Percentiles rank a stretch among this genome's conserved stretches.
phyloP scores from a whole-genome alignment of 305 asterid genomes.

The Petunia hybrid region DNA sequence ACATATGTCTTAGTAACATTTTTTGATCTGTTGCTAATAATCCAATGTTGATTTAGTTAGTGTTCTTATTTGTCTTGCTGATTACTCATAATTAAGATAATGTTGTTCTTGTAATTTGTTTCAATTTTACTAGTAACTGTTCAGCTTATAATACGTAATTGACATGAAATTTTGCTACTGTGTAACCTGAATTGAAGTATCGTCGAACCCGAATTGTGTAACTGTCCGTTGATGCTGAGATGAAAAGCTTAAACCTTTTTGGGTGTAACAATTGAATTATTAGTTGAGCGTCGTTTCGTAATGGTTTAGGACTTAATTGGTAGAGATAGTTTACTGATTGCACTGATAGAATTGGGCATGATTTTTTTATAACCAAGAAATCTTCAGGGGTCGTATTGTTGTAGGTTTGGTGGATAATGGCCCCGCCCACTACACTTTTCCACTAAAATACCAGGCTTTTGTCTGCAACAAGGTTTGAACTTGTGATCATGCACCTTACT shows the following conservation, averaged over 20 bases:
- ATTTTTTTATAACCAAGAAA: background rate
- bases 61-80: slow-evolving; percentile 2
- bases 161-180: slow-evolving; percentile 1
- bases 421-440: too few relatives aligned
- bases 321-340: background rate
- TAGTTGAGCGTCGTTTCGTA: background rate
- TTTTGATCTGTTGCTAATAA: slow-evolving; percentile 35
- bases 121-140: background rate
- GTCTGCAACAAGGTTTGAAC: too few relatives aligned
- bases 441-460: too few relatives aligned
- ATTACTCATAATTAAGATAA: slow-evolving; percentile 14
- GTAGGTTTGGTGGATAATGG: too few relatives aligned
- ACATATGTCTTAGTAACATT: slow-evolving; percentile 24
- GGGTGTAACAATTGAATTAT: slow-evolving; percentile 20
- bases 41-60: slow-evolving; percentile 27
- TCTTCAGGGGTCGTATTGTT: too few relatives aligned
- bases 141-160: background rate
- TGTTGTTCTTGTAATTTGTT: slow-evolving; percentile 30
- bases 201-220: background rate
- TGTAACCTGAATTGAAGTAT: background rate
- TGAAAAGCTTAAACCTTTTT: background rate
- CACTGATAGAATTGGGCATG: background rate
- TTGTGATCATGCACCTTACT: too few relatives aligned
- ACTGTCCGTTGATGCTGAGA: slow-evolving; percentile 23
- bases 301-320: background rate